Evolutionary conservation across 192 early-diverging fungal species (phyloP), one percentile per base, ranked within the genome.

Genomic region (Backusella mclennaniae): DNA sequence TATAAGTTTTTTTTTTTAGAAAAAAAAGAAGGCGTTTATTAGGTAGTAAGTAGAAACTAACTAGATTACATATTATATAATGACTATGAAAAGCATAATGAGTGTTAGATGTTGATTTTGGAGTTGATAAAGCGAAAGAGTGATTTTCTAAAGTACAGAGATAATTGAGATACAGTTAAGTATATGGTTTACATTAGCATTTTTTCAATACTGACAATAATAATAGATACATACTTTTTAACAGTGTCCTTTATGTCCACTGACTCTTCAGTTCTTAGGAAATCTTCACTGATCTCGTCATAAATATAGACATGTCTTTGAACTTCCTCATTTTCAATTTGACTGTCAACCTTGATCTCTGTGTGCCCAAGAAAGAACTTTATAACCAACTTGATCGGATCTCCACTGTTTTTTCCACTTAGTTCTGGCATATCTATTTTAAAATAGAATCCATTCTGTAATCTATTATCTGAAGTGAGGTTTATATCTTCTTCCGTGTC

Each of bases 321-420:
- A 12, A 63, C n/a, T 29, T 26, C 9, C 26, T 29, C 56, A 26
- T 29, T 63, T 21, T 63, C 26, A 29, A 63, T 63, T 63, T 63
- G 56, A 26, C 26, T 71, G 14, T 71, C 70, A 17, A 71, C 23
- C 29, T 71, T 44, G 29, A 71, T 46, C 44, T 71, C 70, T 15
- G 70, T 44, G 11, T 49, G 70, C 6, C 70, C 70, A 19, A 71
- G 29, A 44, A 31, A 71, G 7, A 71, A 19, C 5, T 44, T 39
- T 15, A 71, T 49, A 6, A 5, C 19, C 15, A 71, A 4, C 0
- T 26, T 26, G n/a, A 71, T 39, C 14, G 42, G 5, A 44, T 71
- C 70, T 3, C 70, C 70, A 15, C 29, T 44, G 3, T 71, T 71
- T 44, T 19, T 49, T 17, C 39, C 23, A 4, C 5, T 46, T 17